Base-by-base conservation (phyloP, 2,329 filamentous ascomycete genomes). In the Epichloe gansuensis region DNA sequence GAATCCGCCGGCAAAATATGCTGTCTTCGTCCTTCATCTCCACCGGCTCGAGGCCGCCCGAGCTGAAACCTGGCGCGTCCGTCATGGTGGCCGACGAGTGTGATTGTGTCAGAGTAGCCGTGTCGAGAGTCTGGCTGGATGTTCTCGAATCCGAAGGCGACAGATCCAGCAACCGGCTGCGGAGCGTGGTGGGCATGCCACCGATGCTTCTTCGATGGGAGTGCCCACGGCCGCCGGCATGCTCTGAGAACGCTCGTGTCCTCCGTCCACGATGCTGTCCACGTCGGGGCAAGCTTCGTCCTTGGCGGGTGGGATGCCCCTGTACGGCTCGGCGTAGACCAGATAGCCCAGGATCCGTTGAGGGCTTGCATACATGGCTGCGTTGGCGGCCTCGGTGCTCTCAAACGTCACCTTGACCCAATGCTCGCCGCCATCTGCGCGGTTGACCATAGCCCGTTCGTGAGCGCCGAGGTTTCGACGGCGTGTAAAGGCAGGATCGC, bases 381-480 rank as follows among this genome's bases (percentile, higher is more conserved):
- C 74, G 54, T 87, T 83, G 21, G 85, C 86, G 2, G 85, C 83
- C 59, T 85, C 78, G 48, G 77, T 75, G 43, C 82, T 87, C 68
- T 89, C 86, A 61, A 89, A 91, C 1, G 86, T 91, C 52, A 91
- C 75, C 67, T 90, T 90, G 61, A 96, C 89, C 91, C 91, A 97
- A 72, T 95, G 88, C 60, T 86, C 80, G 44, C 91, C 91, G 48
- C 89, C 87, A 46, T 85, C 85, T 56, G 88, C 90, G 56, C 78
- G 80, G 68, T 91, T 89, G 63, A 91, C 88, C 66, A 91, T 86
- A 51, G 78, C 75, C 52, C 90, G 81, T 61, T 94, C 88, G 39
- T 85, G 83, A 17, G 78, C 71, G 2, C 84, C 86, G 50, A 95
- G 71, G 9, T 79, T 78, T 42, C 75, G 72, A 50, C 80, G 77